Conservation (phyloP, 78 protist species). For the Polysphondylium violaceum region DNA sequence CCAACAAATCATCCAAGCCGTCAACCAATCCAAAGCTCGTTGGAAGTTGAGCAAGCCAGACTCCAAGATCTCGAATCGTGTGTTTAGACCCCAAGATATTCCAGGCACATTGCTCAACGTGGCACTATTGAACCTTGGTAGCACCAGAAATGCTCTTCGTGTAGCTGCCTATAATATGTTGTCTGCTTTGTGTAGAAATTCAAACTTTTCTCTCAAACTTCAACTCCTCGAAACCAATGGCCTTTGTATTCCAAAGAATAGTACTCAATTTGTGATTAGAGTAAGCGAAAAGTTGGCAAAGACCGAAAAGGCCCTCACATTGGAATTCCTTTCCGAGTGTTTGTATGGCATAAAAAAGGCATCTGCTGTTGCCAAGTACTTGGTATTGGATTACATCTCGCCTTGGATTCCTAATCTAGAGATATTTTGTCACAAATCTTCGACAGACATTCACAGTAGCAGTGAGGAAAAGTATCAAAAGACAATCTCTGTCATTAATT, state of each 20-base stretch:
- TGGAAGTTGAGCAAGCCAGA: conserved; percentile 64
- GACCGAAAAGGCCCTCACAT: conserved; percentile 64
- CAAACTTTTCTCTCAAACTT: conserved; percentile 43
- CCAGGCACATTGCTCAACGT: conserved; percentile 88
- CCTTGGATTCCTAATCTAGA: conserved; percentile 85
- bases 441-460: no score
- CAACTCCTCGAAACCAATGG: conserved; percentile 80
- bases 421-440: conserved; percentile 24
- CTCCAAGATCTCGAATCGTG: not conserved
- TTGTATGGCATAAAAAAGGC: conserved; percentile 38
- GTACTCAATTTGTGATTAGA: conserved; percentile 62
- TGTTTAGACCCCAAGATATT: conserved; percentile 81
- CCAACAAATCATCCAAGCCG: conserved; percentile 42
- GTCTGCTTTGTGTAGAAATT: conserved; percentile 53
- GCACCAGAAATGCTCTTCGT: conserved; percentile 56
- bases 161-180: conserved; percentile 83
- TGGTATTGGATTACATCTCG: conserved; percentile 78
- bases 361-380: conserved; percentile 70
- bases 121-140: conserved; percentile 84
- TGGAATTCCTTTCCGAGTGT: conserved; percentile 77
- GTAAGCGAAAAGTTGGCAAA: conserved; percentile 50
- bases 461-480: conserved; percentile 1
- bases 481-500: conserved; percentile 18
- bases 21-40: conserved; percentile 35
- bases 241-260: conserved; percentile 79